Conservation (phyloP, 352 stramenopile species). For the Phytopythium montanum region DNA sequence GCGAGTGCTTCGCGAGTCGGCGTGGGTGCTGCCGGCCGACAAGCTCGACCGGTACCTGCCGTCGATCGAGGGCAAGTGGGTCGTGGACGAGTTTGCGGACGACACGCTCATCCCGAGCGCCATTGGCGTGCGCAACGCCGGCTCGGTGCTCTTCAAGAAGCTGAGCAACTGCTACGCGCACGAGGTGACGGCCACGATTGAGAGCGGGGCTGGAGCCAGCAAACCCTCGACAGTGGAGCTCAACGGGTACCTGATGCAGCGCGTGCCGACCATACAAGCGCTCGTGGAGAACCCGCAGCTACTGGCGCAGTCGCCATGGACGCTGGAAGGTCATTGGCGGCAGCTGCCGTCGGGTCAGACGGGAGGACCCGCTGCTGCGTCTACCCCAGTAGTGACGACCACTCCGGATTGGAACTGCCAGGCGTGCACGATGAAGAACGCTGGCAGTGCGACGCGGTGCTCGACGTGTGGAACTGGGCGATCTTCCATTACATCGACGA, state of each 20-base stretch:
- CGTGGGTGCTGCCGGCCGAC: conserved; percentile 54
- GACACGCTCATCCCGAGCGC: conserved; percentile 45
- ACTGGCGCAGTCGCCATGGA: conserved; percentile 26
- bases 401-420: conserved; percentile 56
- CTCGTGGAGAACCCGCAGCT: conserved; percentile 28
- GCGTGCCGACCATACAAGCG: conserved; percentile 48
- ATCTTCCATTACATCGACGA: conserved; percentile 31
- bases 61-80: conserved; percentile 76
- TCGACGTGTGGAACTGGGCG: conserved; percentile 67
- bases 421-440: conserved; percentile 79
- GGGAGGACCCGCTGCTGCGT: conserved; percentile 6
- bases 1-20: conserved; percentile 36
- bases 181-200: conserved; percentile 56
- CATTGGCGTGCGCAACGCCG: conserved; percentile 45
- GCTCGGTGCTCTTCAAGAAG: conserved; percentile 63
- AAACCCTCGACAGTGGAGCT: conserved; percentile 51
- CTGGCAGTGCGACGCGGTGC: conserved; percentile 51
- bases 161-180: conserved; percentile 55
- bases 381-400: conserved; percentile 17
- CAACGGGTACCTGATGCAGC: conserved; percentile 51
- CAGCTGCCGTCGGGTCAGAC: conserved; percentile 36
- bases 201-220: conserved; percentile 25
- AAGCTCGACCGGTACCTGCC: conserved; percentile 43
- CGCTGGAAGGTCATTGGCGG: conserved; percentile 77
- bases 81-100: conserved; percentile 63